Evolutionary conservation across 495 filamentous ascomycete genomes (phyloP).

Genomic region (Stereocaulon alpinum): DNA sequence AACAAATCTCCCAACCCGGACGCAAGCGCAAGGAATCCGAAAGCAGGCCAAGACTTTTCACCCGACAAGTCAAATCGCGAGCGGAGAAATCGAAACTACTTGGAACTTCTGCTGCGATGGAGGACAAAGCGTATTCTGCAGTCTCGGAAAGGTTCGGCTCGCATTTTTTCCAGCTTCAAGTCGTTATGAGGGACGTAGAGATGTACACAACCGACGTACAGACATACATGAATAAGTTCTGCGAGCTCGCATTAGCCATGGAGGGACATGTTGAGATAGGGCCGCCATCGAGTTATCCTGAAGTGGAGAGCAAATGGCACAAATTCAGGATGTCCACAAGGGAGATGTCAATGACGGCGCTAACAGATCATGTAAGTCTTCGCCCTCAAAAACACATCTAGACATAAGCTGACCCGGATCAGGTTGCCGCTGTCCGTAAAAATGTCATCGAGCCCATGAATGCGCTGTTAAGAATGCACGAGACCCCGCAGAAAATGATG

Average conservation of each 20-base stretch:
- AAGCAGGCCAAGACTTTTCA: conserved; percentile 59
- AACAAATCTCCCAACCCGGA: conserved; percentile 61
- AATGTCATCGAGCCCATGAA: conserved; percentile 83
- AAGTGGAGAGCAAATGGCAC: conserved; percentile 86
- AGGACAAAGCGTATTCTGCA: conserved; percentile 69
- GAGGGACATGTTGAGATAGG: conserved; percentile 51
- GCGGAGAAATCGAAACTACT: conserved; percentile 68
- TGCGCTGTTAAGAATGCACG: conserved; percentile 66
- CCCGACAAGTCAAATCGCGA: conserved; percentile 76
- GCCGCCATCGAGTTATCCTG: conserved; percentile 52
- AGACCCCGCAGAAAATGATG: conserved; percentile 75
- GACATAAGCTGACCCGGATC: conserved; percentile 11
- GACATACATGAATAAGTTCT: conserved; percentile 60
- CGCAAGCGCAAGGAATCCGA: conserved; percentile 86
- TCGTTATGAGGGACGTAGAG: conserved; percentile 82
- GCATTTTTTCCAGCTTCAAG: conserved; percentile 78
- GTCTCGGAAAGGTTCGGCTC: conserved; percentile 72
- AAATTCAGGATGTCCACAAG: conserved; percentile 70
- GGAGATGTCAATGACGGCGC: conserved; percentile 64
- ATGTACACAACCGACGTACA: conserved; percentile 67
- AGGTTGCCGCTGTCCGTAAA: conserved; percentile 67
- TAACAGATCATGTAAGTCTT: conserved; percentile 75
- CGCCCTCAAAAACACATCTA: conserved; percentile 12
- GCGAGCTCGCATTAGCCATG: conserved; percentile 58
- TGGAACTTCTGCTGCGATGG: conserved; percentile 52